Percentiles rank a stretch among this genome's conserved stretches.
phyloP scores from a whole-genome alignment of 164 flowering plant species.

The Malania oleifera region DNA sequence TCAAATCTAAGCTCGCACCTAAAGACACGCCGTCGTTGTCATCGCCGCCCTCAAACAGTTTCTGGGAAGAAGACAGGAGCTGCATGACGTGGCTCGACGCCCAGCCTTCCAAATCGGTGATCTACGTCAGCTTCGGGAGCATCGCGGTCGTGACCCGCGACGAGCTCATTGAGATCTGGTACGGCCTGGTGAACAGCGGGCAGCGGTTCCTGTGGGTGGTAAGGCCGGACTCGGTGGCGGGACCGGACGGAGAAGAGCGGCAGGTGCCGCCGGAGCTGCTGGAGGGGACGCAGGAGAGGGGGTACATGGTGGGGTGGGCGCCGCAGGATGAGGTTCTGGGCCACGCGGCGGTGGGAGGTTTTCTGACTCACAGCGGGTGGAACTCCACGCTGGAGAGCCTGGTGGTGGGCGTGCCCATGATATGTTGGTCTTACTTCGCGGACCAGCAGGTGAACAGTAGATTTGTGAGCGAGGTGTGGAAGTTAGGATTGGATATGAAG shows the following conservation, averaged over 20 bases:
- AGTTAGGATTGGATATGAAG: constrained; percentile 19
- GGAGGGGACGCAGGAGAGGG: constrained; percentile 17
- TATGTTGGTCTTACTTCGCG: constrained; percentile 17
- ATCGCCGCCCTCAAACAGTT: background rate
- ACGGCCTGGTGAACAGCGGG: constrained; percentile 21
- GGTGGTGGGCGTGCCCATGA: constrained; percentile 14
- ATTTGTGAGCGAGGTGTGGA: constrained; percentile 18
- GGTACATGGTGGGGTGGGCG: constrained; percentile 17
- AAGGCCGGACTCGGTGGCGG: constrained; percentile 10
- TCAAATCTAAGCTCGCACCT: constrained; percentile 6
- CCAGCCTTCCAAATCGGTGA: constrained; percentile 13
- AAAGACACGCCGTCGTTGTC: background rate
- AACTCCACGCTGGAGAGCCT: constrained; percentile 19
- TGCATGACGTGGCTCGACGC: constrained; percentile 21
- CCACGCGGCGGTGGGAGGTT: constrained; percentile 15
- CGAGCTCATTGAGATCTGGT: constrained; percentile 20
- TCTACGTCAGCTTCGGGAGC: constrained; percentile 27
- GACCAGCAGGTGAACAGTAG: constrained; percentile 18
- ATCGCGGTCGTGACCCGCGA: background rate
- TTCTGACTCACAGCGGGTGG: constrained; percentile 24
- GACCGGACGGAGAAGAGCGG: background rate
- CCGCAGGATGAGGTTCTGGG: constrained; percentile 16
- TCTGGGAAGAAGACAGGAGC: constrained; percentile 19
- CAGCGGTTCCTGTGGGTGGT: constrained; percentile 20
- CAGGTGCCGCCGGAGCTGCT: constrained; percentile 10